Percentiles rank a stretch among this genome's conserved stretches.
Conservation (phyloP, 306 rosid species). For the Arachis hypogaea region DNA sequence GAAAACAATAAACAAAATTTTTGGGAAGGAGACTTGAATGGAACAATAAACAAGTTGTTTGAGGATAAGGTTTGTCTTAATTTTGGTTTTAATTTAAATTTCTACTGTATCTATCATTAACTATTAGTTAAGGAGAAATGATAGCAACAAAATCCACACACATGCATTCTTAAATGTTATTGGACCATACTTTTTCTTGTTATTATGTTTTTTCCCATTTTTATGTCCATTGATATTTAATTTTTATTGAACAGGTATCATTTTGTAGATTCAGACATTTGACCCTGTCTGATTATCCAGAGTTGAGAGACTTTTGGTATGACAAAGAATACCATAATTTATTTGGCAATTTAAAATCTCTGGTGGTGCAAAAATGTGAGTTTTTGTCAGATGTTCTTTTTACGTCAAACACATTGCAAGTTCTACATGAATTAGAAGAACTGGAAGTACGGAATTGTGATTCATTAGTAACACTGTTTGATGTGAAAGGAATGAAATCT, state of each 20-base stretch:
- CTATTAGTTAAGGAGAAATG: neutral
- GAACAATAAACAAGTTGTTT: slow-evolving; percentile 6
- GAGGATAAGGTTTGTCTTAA: neutral
- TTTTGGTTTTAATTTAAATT: neutral
- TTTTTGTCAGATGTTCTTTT: slow-evolving; percentile 21
- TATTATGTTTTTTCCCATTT: no score
- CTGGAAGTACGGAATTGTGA: slow-evolving; percentile 20
- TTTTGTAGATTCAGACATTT: no score
- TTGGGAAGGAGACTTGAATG: no score
- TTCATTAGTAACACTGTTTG: slow-evolving; percentile 14
- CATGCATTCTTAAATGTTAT: no score
- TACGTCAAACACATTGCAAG: slow-evolving; percentile 1
- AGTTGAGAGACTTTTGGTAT: no score
- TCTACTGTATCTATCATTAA: neutral
- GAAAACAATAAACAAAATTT: neutral
- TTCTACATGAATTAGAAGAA: neutral
- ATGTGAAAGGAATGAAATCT: neutral
- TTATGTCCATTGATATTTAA: neutral
- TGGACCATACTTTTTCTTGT: no score
- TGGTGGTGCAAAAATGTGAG: no score
- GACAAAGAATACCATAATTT: no score
- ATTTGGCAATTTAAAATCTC: no score
- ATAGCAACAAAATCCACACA: neutral
- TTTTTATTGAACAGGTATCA: neutral
- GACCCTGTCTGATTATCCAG: no score